phyloP scores from a whole-genome alignment of 495 filamentous ascomycete genomes.

The Filosporella fistucella region DNA sequence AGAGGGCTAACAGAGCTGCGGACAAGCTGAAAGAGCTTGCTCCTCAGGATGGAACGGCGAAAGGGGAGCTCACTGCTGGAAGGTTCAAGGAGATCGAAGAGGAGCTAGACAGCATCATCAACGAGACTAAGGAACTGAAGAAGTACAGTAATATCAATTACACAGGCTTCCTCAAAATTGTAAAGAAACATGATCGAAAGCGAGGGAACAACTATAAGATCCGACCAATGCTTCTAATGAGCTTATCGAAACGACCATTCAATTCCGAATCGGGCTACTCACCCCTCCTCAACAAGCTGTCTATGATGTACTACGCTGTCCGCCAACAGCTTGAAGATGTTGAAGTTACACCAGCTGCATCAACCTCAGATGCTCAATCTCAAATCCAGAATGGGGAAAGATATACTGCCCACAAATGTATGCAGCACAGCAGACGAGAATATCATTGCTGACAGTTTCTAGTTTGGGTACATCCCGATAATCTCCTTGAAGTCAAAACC shows the following conservation, averaged over 20 bases:
- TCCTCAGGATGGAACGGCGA: conserved; percentile 15
- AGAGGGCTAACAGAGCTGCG: conserved; percentile 57
- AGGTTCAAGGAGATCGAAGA: conserved; percentile 62
- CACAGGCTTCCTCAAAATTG: conserved; percentile 94
- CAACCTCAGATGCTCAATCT: conserved; percentile 29
- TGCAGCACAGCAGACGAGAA: neutral
- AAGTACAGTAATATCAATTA: conserved; percentile 96
- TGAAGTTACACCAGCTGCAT: conserved; percentile 17
- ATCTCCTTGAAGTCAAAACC: conserved; percentile 93
- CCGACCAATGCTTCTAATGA: conserved; percentile 83
- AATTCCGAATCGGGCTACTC: conserved; percentile 90
- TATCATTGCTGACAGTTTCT: conserved; percentile 10
- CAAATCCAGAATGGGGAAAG: conserved; percentile 51
- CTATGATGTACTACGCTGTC: conserved; percentile 92
- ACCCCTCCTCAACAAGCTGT: conserved; percentile 82
- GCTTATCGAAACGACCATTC: conserved; percentile 80
- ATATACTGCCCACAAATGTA: conserved; percentile 90
- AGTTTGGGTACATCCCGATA: conserved; percentile 95
- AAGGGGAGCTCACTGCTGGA: conserved; percentile 41
- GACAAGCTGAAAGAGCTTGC: conserved; percentile 57
- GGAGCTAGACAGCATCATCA: conserved; percentile 81
- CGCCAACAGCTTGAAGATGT: conserved; percentile 69
- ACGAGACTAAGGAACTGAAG: conserved; percentile 88
- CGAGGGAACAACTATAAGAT: conserved; percentile 77
- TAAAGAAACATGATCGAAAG: conserved; percentile 96